Evolutionary conservation across 75 land plant genomes (phyloP).

Genomic region (Gnetum montanum): DNA sequence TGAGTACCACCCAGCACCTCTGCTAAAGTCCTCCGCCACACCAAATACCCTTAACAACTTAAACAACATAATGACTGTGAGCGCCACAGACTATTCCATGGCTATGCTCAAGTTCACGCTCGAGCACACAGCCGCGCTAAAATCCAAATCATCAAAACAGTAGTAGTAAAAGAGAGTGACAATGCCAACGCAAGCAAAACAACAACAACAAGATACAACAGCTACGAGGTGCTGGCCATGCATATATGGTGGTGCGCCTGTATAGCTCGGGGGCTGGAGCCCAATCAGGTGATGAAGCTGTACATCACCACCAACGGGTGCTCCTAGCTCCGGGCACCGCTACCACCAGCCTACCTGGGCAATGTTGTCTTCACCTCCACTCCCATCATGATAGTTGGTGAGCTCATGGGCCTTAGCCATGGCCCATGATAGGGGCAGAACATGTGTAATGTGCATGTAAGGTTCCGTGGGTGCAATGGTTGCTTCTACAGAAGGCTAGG

Average conservation of each 20-base stretch:
- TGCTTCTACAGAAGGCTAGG: no score
- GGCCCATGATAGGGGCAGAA: slow-evolving; percentile 8
- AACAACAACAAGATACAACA: slow-evolving; percentile 19
- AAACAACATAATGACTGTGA: neutral
- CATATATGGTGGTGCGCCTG: slow-evolving; percentile 45
- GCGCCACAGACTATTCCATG: slow-evolving; percentile 11
- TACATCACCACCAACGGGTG: slow-evolving; percentile 40
- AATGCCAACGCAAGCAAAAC: slow-evolving; percentile 4
- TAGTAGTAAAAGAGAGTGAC: no score
- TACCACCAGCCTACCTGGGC: slow-evolving; percentile 51
- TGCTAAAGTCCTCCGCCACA: neutral
- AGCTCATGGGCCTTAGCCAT: slow-evolving; percentile 10
- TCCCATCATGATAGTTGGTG: slow-evolving; percentile 18
- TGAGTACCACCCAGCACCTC: neutral
- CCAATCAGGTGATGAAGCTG: slow-evolving; percentile 31
- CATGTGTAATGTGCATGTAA: no score
- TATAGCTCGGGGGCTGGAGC: slow-evolving; percentile 18
- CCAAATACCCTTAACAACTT: no score
- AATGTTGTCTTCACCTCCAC: slow-evolving; percentile 39
- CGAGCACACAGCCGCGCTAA: slow-evolving; percentile 31
- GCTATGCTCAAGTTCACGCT: slow-evolving; percentile 24
- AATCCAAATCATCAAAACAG: no score
- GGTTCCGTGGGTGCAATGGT: no score
- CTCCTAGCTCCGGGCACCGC: slow-evolving; percentile 21
- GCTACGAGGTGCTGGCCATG: slow-evolving; percentile 33